phyloP scores from a whole-genome alignment of 257 asterid species.

The Capsicum pubescens region DNA sequence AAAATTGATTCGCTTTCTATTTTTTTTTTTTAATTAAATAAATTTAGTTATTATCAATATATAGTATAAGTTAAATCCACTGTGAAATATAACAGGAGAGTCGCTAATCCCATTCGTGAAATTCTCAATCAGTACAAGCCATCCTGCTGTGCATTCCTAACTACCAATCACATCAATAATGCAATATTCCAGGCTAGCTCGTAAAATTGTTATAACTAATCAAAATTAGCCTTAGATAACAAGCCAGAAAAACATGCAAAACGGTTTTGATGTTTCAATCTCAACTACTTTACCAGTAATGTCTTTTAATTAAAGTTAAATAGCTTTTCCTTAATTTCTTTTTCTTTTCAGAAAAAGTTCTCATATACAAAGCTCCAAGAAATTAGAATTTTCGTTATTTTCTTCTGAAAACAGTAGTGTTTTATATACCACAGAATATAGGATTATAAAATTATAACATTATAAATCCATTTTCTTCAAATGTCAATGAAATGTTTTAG shows the following conservation, averaged over 20 bases:
- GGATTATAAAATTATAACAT: too few relatives aligned
- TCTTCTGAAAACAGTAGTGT: not conserved
- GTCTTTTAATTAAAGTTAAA: not conserved
- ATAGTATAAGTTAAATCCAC: not conserved
- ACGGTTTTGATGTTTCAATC: slow-evolving; percentile 30
- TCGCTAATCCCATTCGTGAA: not conserved
- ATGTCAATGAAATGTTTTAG: not conserved
- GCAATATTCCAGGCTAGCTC: not conserved
- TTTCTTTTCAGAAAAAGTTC: not conserved
- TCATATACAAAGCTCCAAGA: not conserved
- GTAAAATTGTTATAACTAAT: not conserved
- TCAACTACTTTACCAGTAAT: slow-evolving; percentile 24
- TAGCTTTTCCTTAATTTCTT: not conserved
- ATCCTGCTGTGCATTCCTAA: not conserved
- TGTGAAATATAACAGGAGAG: not conserved
- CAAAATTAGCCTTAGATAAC: not conserved
- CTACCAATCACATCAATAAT: slow-evolving; percentile 25
- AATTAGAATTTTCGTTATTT: not conserved
- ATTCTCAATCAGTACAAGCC: not conserved
- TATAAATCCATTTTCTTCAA: not conserved
- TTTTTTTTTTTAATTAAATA: too few relatives aligned
- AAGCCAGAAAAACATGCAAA: slow-evolving; percentile 14
- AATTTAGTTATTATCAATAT: too few relatives aligned
- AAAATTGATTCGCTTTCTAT: too few relatives aligned
- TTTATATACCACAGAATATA: too few relatives aligned